These are phyloP conservation scores for Metarhizium album DNA, from an alignment of 2,329 filamentous ascomycete genomes.

Conservation along the genomic window DNA sequence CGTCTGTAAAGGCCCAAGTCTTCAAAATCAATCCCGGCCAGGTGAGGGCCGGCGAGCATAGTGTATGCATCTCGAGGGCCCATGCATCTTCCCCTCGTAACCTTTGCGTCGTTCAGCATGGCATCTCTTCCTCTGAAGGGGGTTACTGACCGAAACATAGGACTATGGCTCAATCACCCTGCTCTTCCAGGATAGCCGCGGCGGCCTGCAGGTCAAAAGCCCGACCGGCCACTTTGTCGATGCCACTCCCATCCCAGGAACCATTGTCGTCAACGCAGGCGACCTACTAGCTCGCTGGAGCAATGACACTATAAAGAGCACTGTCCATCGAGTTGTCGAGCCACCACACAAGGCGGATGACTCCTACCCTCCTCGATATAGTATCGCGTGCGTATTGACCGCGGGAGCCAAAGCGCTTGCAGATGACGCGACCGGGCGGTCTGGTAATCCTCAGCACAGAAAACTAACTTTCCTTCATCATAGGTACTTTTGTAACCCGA, in stretches of 20 bases:
- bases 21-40: constrained; percentile 58
- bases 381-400: constrained; percentile 56
- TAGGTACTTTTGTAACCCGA: constrained; percentile 79
- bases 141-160: constrained; percentile 10
- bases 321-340: constrained; percentile 81
- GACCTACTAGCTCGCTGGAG: constrained; percentile 81
- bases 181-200: constrained; percentile 48
- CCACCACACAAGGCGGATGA: constrained; percentile 51
- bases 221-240: constrained; percentile 72
- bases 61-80: constrained; percentile 24
- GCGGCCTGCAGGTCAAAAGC: constrained; percentile 50
- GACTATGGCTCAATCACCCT: constrained; percentile 52
- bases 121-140: background rate
- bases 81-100: background rate
- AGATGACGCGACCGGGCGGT: background rate
- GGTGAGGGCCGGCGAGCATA: constrained; percentile 70
- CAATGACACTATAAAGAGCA: constrained; percentile 85
- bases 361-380: constrained; percentile 68
- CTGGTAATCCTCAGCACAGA: background rate
- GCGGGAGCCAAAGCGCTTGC: too few relatives aligned
- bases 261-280: constrained; percentile 81
- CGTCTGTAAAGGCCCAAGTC: constrained; percentile 51
- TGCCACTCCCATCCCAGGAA: constrained; percentile 69
- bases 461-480: constrained; percentile 14
- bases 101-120: background rate